phyloP scores from a whole-genome alignment of 768 basidiomycete species.

The Candolleomyces aberdarensis region DNA sequence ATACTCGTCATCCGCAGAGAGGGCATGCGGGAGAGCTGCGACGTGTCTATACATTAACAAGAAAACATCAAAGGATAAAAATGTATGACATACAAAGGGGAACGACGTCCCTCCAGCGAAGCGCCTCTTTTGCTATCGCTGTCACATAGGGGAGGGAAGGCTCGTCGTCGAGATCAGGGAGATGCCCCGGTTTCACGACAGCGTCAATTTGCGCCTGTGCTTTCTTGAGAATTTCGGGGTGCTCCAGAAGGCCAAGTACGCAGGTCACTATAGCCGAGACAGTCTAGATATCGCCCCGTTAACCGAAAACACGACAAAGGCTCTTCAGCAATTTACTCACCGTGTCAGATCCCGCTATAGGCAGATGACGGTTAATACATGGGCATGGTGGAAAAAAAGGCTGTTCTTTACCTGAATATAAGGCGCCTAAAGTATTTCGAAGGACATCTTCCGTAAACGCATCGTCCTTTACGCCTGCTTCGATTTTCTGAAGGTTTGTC shows the following conservation, averaged over 20 bases:
- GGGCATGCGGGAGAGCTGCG: conserved; percentile 19
- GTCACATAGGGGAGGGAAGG: conserved; percentile 26
- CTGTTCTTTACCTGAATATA: conserved; percentile 18
- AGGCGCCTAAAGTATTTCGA: conserved; percentile 17
- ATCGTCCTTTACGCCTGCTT: conserved; percentile 5
- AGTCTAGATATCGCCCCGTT: background rate
- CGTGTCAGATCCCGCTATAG: conserved; percentile 18
- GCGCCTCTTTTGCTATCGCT: conserved; percentile 26
- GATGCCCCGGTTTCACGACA: conserved; percentile 24
- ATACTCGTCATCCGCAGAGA: conserved; percentile 25
- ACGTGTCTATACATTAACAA: too few species aligned
- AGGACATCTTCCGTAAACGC: conserved; percentile 18
- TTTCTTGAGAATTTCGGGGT: conserved; percentile 20
- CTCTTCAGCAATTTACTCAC: conserved; percentile 1
- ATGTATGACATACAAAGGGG: conserved; percentile 19
- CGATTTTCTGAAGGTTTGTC: conserved; percentile 10
- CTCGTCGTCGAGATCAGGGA: conserved; percentile 30
- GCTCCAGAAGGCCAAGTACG: conserved; percentile 9
- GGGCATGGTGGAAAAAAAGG: background rate
- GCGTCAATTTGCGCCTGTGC: conserved; percentile 34
- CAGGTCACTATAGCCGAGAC: conserved; percentile 9
- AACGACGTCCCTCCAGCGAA: conserved; percentile 25
- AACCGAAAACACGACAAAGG: too few species aligned
- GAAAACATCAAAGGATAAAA: background rate
- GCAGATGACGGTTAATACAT: background rate